Base-by-base conservation (phyloP, 23 red algal genomes). In the Gracilaria domingensis region DNA sequence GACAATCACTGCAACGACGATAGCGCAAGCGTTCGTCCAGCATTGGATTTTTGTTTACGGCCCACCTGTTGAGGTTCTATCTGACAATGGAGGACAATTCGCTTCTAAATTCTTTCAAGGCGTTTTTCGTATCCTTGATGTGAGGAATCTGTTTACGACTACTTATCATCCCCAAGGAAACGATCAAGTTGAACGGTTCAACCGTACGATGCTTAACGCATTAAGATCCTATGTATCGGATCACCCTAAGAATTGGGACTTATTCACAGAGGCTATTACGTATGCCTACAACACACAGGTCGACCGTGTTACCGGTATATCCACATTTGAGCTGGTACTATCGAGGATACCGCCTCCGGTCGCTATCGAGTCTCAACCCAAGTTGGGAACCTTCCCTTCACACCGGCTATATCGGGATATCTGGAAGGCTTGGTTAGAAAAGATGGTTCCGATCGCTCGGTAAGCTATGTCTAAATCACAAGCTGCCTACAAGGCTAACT, bases 81-180 rank as follows among this genome's bases (percentile, higher is more conserved):
- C 81, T 0, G 55, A 85, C 54, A 64, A 85, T n/a, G 81, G 81
- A 0, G 21, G 25, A 4, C 81, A 85, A 26, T 85, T 85, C 45
- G 34, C 81, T 28, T 29, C 54, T 20, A 71, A 16, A 59, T 69
- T 69, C 23, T 85, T 69, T 36, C 81, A 26, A 64, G 81, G 25
- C 28, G 25, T 71, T 17, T 85, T 55, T 66, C 48, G 48, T 21
- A 35, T 69, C 50, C 33, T 1, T 4, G 60, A 44, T 9, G 3
- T 62, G 17, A 69, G 67, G 11, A 23, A 0, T n/a, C 2, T 67
- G 30, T 64, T 69, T 36, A 85, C 57, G 20, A 57, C 56, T n/a
- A 70, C 81, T 0, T 70, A 85, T 17, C 81, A 85, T 21, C 54
- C 54, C 37, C 81, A 85, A 36, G 36, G 1, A 21, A 69, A 85